phyloP scores from a whole-genome alignment of 805 yeast genomes.

The Metschnikowia chrysomelidarum region DNA sequence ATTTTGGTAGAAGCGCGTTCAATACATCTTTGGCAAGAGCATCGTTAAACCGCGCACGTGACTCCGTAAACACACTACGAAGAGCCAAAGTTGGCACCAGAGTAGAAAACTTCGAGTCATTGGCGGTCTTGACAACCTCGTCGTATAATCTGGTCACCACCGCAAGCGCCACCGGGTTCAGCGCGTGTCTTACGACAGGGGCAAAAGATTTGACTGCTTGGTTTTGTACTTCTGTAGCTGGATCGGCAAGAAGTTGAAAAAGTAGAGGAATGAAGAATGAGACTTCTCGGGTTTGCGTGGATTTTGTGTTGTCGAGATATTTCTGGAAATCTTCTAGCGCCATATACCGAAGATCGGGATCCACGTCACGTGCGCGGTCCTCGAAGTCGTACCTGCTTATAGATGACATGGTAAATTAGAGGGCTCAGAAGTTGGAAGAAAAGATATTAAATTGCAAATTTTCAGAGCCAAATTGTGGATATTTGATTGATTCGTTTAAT shows the following conservation, averaged over 20 bases:
- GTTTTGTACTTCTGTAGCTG: conserved; percentile 69
- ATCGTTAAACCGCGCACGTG: conserved; percentile 25
- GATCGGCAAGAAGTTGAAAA: conserved; percentile 51
- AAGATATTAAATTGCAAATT: too few species aligned
- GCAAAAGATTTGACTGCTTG: conserved; percentile 64
- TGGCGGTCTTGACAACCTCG: conserved; percentile 16
- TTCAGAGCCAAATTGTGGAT: too few species aligned
- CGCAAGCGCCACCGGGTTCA: conserved; percentile 27
- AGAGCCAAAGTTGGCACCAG: conserved; percentile 54
- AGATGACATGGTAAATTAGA: conserved; percentile 2
- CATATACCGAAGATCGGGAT: conserved; percentile 83
- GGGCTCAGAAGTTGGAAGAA: too few species aligned
- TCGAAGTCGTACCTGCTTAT: conserved; percentile 30
- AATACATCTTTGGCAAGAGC: conserved; percentile 30
- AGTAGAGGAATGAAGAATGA: conserved; percentile 39
- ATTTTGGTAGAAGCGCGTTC: conserved; percentile 37
- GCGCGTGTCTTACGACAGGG: conserved; percentile 41
- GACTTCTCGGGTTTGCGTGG: conserved; percentile 23
- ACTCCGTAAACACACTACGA: conserved; percentile 39
- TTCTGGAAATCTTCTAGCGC: conserved; percentile 72
- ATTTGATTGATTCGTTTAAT: too few species aligned
- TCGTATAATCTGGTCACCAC: conserved; percentile 31
- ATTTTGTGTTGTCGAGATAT: conserved; percentile 27
- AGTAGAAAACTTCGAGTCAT: conserved; percentile 36
- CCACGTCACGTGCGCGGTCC: conserved; percentile 59